Base-by-base conservation (phyloP, 202 grass and related monocot genomes). In the Eragrostis tef region DNA sequence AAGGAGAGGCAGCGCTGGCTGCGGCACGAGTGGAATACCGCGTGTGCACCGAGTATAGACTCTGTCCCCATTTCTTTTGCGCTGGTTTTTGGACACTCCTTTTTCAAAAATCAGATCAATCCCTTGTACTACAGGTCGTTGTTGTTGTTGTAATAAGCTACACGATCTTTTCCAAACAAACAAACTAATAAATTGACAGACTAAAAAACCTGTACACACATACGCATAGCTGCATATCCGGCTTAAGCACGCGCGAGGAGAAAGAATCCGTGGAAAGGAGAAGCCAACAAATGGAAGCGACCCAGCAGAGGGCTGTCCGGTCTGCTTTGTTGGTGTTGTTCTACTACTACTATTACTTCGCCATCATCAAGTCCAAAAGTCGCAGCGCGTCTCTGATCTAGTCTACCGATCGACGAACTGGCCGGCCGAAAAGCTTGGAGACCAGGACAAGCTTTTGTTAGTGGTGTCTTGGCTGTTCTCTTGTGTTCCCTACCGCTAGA, bases 201-300 rank as follows among this genome's bases (percentile, higher is more conserved):
- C 3, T 59, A 58, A 73, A 6, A 27, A 25, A 45, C 20, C 57
- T 67, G 77, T 77, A 82, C 70, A 83, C 66, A 24, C n/a, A 74
- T 24, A 80, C 7, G 21, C 54, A 24, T 42, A 74, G 45, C 77
- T 42, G 50, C 36, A 20, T 31, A 20, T 31, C 29, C 29, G 29
- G 34, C 34, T 39, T 39, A 39, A 4, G 5, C 67, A 74, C 48
- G 47, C 67, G 45, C 27, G 5, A 25, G 7, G 11, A 66, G 75
- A 25, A 79, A 59, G 81, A 67, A 88, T 88, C 83, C 73, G 13
- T 67, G 70, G 26, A 44, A 67, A 67, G 64, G 77, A 76, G 71
- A 87, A 89, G 85, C 53, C 43, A 87, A 60, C 79, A 94, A 79
- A 88, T 82, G 72, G 73, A 86, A 78, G 71, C 60, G 74, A 73